Evolutionary conservation across 768 basidiomycete genomes (phyloP).

Genomic region (Lactarius hengduanensis): DNA sequence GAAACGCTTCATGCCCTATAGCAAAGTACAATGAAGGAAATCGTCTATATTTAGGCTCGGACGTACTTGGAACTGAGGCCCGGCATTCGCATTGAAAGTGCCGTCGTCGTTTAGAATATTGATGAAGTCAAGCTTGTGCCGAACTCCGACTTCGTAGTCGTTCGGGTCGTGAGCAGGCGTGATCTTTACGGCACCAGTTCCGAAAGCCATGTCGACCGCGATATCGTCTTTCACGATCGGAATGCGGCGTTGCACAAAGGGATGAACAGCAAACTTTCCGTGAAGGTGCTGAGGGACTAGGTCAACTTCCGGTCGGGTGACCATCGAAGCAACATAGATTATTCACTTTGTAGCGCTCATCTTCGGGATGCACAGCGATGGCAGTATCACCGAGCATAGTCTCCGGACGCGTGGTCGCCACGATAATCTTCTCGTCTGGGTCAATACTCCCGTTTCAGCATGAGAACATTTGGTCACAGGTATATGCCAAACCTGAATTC

Average conservation of each 20-base stretch:
- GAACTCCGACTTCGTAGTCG: slow-evolving; percentile 90
- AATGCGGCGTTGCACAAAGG: slow-evolving; percentile 76
- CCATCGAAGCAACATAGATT: neutral
- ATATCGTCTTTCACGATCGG: slow-evolving; percentile 87
- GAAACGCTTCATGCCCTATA: slow-evolving; percentile 95
- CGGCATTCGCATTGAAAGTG: slow-evolving; percentile 89
- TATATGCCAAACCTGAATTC: slow-evolving; percentile 57
- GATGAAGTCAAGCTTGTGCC: slow-evolving; percentile 89
- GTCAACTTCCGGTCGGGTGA: no score
- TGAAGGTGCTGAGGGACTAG: slow-evolving; percentile 66
- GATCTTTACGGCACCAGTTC: slow-evolving; percentile 98
- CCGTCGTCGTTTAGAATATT: slow-evolving; percentile 97
- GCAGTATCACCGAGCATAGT: slow-evolving; percentile 99
- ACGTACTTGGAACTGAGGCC: slow-evolving; percentile 65
- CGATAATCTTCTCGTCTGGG: slow-evolving; percentile 38
- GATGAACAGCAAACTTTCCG: slow-evolving; percentile 87
- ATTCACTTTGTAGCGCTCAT: slow-evolving; percentile 76
- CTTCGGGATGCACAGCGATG: slow-evolving; percentile 66
- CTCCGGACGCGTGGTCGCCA: slow-evolving; percentile 97
- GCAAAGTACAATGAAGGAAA: neutral
- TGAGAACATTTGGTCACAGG: neutral
- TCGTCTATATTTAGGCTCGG: neutral
- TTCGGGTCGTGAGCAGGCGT: slow-evolving; percentile 98
- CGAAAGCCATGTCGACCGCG: slow-evolving; percentile 89
- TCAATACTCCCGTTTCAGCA: neutral